These are phyloP conservation scores for Phytophthora pistaciae DNA, from an alignment of 352 stramenopile genomes.

Conservation along the genomic window DNA sequence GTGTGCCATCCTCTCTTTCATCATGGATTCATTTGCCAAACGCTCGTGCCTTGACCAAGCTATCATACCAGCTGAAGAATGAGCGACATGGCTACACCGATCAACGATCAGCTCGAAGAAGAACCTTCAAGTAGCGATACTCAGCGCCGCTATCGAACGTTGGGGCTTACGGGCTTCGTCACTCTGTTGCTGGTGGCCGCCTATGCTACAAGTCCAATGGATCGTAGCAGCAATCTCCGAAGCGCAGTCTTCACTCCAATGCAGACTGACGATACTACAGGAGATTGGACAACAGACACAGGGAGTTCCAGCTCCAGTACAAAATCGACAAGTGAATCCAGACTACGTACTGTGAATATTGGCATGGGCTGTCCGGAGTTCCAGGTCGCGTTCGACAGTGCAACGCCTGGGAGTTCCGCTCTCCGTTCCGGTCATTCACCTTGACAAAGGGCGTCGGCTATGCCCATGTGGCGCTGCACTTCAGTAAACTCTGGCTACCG, in stretches of 20 bases:
- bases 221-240: conserved; percentile 2
- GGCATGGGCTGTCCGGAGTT: conserved; percentile 63
- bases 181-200: not conserved
- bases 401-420: conserved; percentile 29
- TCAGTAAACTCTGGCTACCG: conserved; percentile 57
- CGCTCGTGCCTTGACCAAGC: not conserved
- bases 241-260: not conserved
- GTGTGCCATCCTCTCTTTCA: not conserved
- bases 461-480: conserved; percentile 52
- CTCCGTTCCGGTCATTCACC: conserved; percentile 54
- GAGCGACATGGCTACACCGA: not conserved
- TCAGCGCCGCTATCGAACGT: not conserved
- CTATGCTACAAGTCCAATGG: not conserved
- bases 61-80: not conserved
- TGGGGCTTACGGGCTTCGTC: not conserved
- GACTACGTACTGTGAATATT: conserved; percentile 25
- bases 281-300: not conserved
- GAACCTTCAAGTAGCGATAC: not conserved
- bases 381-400: conserved; percentile 45
- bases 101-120: not conserved
- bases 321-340: not conserved
- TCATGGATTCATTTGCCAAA: not conserved
- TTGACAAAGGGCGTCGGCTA: conserved; percentile 62
- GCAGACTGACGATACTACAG: conserved; percentile 1
- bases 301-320: not conserved